Percentiles rank a stretch among this genome's conserved stretches.
Conservation (phyloP, 1,284 basidiomycete genomes). For the Ceratobasidium sp. region DNA sequence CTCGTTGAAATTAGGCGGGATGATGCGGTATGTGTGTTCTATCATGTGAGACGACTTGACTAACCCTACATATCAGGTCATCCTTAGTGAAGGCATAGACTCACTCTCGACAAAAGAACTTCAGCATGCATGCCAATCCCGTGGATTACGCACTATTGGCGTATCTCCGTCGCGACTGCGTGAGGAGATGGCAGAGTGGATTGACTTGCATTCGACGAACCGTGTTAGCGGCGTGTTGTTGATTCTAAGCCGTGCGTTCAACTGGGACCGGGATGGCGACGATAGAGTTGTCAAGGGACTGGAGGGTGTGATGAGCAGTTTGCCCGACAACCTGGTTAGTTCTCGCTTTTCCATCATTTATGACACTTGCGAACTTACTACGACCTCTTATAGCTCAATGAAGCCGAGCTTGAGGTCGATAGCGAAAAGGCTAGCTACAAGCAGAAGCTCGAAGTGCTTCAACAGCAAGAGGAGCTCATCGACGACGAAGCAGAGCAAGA, state of each 20-base stretch:
- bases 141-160: constrained; percentile 91
- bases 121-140: constrained; percentile 92
- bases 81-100: constrained; percentile 90
- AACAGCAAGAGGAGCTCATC: constrained; percentile 99
- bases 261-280: constrained; percentile 87
- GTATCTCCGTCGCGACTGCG: constrained; percentile 86
- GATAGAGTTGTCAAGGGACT: constrained; percentile 87
- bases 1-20: constrained; percentile 90
- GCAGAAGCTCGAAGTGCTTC: constrained; percentile 96
- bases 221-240: constrained; percentile 88
- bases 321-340: constrained; percentile 94
- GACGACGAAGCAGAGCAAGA: constrained; percentile 99
- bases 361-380: constrained; percentile 37
- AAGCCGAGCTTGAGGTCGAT: constrained; percentile 96
- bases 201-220: constrained; percentile 89
- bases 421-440: constrained; percentile 96
- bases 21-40: constrained; percentile 70
- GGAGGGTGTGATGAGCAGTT: constrained; percentile 90
- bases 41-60: background rate
- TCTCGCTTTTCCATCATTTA: background rate
- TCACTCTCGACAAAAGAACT: constrained; percentile 92
- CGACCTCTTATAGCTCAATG: constrained; percentile 77
- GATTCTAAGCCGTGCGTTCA: constrained; percentile 93
- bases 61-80: constrained; percentile 66
- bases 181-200: constrained; percentile 94